Percentiles rank a stretch among this genome's conserved stretches.
Evolutionary conservation across 2,329 filamentous ascomycete species (phyloP).

Genomic region (Penicillium hesseltinei): DNA sequence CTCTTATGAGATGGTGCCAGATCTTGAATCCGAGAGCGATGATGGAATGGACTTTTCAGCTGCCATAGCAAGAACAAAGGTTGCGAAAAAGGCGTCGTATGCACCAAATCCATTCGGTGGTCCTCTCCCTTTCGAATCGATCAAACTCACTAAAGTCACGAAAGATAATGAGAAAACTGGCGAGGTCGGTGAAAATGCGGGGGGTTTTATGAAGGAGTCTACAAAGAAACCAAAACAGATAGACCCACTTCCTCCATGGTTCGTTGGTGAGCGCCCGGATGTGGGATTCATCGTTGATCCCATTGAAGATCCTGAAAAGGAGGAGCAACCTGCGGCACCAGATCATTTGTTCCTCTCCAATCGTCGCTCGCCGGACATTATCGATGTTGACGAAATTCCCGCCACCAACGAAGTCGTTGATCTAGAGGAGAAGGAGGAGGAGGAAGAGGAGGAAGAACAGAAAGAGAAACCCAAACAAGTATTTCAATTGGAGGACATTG

Average conservation of each 20-base stretch:
- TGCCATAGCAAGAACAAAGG: conserved; percentile 70
- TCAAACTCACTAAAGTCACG: conserved; percentile 64
- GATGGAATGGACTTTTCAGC: conserved; percentile 75
- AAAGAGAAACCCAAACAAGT: not conserved
- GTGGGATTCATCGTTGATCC: conserved; percentile 34
- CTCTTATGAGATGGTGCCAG: conserved; percentile 25
- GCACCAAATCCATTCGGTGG: conserved; percentile 64
- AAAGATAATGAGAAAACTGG: conserved; percentile 45
- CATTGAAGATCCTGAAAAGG: conserved; percentile 20
- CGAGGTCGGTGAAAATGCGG: conserved; percentile 55
- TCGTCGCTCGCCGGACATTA: conserved; percentile 37
- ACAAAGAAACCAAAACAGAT: conserved; percentile 30
- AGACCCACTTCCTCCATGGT: conserved; percentile 48
- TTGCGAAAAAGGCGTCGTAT: conserved; percentile 49
- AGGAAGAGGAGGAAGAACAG: not conserved
- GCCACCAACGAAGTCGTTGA: conserved; percentile 32
- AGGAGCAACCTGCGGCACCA: conserved; percentile 20
- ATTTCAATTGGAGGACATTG: not conserved
- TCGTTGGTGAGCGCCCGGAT: conserved; percentile 37
- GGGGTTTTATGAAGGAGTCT: conserved; percentile 62
- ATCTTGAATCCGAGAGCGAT: conserved; percentile 55
- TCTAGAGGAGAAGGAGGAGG: conserved; percentile 24
- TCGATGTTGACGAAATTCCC: conserved; percentile 39
- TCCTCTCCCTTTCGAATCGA: conserved; percentile 82
- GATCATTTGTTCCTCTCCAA: conserved; percentile 31